Base-by-base conservation (phyloP, 2,329 filamentous ascomycete species). In the Sphaceloma murrayae region DNA sequence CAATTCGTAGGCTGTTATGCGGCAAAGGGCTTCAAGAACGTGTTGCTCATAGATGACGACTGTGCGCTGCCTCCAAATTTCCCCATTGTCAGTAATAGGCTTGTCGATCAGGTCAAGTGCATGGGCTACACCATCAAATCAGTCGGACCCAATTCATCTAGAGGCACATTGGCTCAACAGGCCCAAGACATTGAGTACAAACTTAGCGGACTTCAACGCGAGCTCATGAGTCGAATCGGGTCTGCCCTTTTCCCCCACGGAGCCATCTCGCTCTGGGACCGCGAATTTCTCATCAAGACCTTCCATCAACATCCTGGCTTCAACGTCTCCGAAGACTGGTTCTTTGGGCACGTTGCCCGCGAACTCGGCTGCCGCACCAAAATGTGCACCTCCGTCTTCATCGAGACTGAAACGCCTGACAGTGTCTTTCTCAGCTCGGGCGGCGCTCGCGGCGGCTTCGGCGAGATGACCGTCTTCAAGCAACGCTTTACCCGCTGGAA, bases 141-240 rank as follows among this genome's bases (percentile, higher is more conserved):
- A 6, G 54, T 54, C 9, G 52, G 54, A 2, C 51, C 52, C 1
- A 22, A 49, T 5, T 50, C 48, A 8, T 48, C 46, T 4, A 22
- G 31, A 10, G 54, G 54, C 3, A 54, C 51, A 1, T 24, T 51
- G 1, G 53, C 51, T 27, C 53, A 54, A 33, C 53, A 55, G 30
- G 68, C 68, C 0, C 69, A 73, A 47, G 68, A 73, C 52, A 54
- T 72, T n/a, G 69, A 73, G 49, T 73, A 73, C 54, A 72, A 72
- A 49, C 57, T 72, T 43, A 66, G 64, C 10, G 69, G 69, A 4
- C 55, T 73, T 2, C 63, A 66, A 42, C 61, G 67, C 19, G 58
- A 60, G 18, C 65, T 70, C 33, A 63, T 64, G 3, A 68, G 67
- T 7, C 63, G 58, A 31, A 48, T 68, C 22, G 69, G 69, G 16